Evolutionary conservation across 257 asterid genomes (phyloP).

Genomic region (Lithospermum erythrorhizon): DNA sequence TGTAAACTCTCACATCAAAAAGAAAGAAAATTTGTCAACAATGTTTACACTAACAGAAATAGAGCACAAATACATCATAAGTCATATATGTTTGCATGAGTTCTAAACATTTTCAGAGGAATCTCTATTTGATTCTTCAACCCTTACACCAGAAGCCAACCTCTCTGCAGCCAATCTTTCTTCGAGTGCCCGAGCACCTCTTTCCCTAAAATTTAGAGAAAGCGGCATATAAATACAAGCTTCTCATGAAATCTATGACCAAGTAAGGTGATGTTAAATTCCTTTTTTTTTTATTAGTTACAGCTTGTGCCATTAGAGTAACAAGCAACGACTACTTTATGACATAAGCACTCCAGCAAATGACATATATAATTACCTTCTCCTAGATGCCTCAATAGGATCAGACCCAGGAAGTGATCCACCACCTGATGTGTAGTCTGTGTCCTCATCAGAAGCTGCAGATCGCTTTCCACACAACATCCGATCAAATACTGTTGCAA

Average conservation of each 20-base stretch:
- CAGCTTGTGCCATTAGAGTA: neutral
- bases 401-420: conserved; percentile 72
- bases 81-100: too few relatives aligned
- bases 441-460: conserved; percentile 40
- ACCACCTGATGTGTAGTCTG: conserved; percentile 51
- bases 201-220: conserved; percentile 49
- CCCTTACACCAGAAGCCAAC: conserved; percentile 41
- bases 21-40: too few relatives aligned
- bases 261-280: neutral
- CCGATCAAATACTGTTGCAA: conserved; percentile 60
- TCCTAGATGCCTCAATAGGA: conserved; percentile 79
- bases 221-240: neutral
- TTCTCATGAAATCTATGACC: neutral
- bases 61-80: too few relatives aligned
- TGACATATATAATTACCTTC: conserved; percentile 45
- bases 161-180: conserved; percentile 82
- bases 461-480: conserved; percentile 73
- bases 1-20: too few relatives aligned
- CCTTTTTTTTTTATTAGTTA: too few relatives aligned
- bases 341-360: neutral
- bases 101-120: too few relatives aligned
- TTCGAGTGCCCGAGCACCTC: conserved; percentile 91
- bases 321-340: neutral
- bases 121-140: conserved; percentile 27
- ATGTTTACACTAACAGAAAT: too few relatives aligned